phyloP scores from a whole-genome alignment of 495 filamentous ascomycete genomes.

The Bacidia gigantensis region DNA sequence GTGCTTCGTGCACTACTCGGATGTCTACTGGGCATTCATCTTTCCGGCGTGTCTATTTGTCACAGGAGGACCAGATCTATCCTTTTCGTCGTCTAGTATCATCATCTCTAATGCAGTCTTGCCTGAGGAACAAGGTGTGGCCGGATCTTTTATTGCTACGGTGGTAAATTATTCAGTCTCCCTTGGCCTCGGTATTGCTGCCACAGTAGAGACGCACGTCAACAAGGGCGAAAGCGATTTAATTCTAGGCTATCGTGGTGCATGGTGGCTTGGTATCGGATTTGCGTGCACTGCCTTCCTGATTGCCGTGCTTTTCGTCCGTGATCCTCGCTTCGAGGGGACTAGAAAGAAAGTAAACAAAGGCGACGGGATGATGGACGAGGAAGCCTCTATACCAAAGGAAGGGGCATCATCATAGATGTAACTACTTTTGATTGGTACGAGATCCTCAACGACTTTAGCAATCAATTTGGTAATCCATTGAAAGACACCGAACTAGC shows the following conservation, averaged over 20 bases:
- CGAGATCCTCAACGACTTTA: no score
- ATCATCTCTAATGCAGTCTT: conserved; percentile 43
- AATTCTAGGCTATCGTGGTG: conserved; percentile 41
- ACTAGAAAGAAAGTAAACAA: no score
- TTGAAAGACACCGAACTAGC: no score
- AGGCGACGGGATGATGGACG: no score
- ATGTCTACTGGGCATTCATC: conserved; percentile 45
- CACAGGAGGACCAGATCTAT: conserved; percentile 49
- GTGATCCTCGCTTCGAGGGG: conserved; percentile 17
- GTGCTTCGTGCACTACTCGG: conserved; percentile 30
- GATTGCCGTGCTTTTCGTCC: conserved; percentile 17
- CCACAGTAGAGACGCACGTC: conserved; percentile 40
- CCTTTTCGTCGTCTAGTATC: conserved; percentile 44
- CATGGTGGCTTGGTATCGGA: conserved; percentile 30
- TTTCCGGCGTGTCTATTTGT: conserved; percentile 45
- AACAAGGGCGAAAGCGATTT: conserved; percentile 29
- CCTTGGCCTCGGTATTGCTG: conserved; percentile 46
- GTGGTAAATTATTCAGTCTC: conserved; percentile 48
- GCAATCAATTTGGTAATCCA: neutral
- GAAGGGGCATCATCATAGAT: neutral
- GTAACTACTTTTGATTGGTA: no score
- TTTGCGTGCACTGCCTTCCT: conserved; percentile 17
- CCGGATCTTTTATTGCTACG: conserved; percentile 44
- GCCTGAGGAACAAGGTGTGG: conserved; percentile 48
- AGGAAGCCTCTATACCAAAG: neutral